Conservation (phyloP, 2,329 filamentous ascomycete genomes). For the Daldinia sp. region DNA sequence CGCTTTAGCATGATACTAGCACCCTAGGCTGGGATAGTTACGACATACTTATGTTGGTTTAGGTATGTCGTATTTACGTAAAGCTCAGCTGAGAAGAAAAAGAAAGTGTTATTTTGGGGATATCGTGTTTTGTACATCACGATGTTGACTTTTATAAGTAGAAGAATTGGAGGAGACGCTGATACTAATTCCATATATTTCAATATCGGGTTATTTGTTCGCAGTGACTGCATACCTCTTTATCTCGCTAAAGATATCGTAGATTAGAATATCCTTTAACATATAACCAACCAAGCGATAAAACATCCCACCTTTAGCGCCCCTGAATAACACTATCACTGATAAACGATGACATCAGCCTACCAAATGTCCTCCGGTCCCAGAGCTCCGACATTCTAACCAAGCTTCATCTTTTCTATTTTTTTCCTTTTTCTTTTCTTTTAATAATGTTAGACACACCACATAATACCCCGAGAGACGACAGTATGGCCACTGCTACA, state of each 20-base stretch:
- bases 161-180: neutral
- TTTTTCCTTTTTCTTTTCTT: neutral
- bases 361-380: neutral
- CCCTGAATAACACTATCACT: constrained; percentile 24
- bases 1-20: neutral
- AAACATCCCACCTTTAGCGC: constrained; percentile 15
- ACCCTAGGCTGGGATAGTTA: neutral
- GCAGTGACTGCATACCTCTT: too few relatives aligned
- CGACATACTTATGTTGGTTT: neutral
- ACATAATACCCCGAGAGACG: neutral
- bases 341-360: constrained; percentile 37
- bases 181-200: neutral
- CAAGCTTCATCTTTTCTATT: neutral
- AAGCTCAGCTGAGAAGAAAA: too few relatives aligned
- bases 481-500: constrained; percentile 34
- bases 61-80: too few relatives aligned
- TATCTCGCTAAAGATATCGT: too few relatives aligned
- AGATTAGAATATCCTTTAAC: too few relatives aligned
- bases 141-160: neutral
- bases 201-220: neutral
- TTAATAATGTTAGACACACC: neutral
- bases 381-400: neutral
- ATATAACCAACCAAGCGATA: neutral
- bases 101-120: too few relatives aligned
- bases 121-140: neutral